Conservation (phyloP, 2,329 filamentous ascomycete species). For the Colletotrichum cereale region DNA sequence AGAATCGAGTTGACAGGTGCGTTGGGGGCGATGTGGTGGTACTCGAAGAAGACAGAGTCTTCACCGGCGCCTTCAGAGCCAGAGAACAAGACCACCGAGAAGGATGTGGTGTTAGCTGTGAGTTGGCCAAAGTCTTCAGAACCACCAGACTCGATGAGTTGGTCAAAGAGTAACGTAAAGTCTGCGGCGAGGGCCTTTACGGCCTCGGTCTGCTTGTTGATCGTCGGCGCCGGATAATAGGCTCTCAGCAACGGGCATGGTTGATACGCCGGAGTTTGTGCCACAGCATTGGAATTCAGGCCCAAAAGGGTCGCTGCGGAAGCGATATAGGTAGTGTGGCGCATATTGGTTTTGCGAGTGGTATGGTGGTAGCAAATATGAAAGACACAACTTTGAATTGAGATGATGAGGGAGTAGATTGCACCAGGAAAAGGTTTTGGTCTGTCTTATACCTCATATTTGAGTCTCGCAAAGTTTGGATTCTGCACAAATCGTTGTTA, state of each 20-base stretch:
- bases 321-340: not conserved
- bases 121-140: slow-evolving; percentile 44
- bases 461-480: not conserved
- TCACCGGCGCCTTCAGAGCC: slow-evolving; percentile 17
- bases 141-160: slow-evolving; percentile 40
- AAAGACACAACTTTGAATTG: not conserved
- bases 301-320: not conserved
- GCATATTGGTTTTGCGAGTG: not conserved
- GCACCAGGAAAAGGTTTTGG: not conserved
- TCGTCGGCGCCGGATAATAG: slow-evolving; percentile 41
- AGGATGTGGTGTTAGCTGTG: slow-evolving; percentile 45
- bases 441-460: not conserved
- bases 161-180: slow-evolving; percentile 42
- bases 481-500: not conserved
- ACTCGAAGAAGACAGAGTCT: slow-evolving; percentile 43
- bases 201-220: slow-evolving; percentile 30
- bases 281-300: not conserved
- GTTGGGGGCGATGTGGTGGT: slow-evolving; percentile 43
- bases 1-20: slow-evolving; percentile 34
- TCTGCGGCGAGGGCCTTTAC: slow-evolving; percentile 35
- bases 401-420: not conserved
- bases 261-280: slow-evolving; percentile 30
- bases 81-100: slow-evolving; percentile 46
- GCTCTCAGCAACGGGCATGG: slow-evolving; percentile 42
- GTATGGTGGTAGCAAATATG: not conserved